These are phyloP conservation scores for Lachnum nothofagi DNA, from an alignment of 2,329 filamentous ascomycete species.

Conservation along the genomic window DNA sequence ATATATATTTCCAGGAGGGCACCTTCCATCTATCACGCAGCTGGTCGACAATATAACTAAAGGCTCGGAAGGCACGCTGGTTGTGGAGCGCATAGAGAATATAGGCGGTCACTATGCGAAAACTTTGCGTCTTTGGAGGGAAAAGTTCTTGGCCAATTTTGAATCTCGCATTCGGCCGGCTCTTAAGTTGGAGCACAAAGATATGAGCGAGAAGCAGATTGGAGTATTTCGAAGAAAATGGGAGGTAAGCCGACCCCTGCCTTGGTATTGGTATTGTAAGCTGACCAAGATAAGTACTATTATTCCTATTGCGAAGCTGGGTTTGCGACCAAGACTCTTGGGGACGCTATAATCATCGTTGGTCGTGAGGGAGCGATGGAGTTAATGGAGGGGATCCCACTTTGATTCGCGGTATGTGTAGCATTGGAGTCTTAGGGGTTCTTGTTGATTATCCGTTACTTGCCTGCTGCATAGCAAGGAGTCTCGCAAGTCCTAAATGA, in stretches of 20 bases:
- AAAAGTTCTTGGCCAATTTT: conserved; percentile 61
- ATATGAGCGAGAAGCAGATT: conserved; percentile 56
- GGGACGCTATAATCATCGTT: conserved; percentile 68
- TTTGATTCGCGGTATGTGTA: conserved; percentile 37
- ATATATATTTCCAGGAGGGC: conserved; percentile 76
- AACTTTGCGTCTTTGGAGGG: conserved; percentile 62
- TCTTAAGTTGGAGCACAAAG: conserved; percentile 51
- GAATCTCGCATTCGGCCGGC: conserved; percentile 55
- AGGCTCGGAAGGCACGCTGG: conserved; percentile 55
- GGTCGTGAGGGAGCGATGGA: conserved; percentile 48
- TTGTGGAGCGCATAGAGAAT: conserved; percentile 64
- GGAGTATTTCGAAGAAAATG: conserved; percentile 67
- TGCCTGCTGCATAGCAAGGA: conserved; percentile 9
- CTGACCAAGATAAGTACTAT: conserved; percentile 52
- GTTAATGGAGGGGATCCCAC: conserved; percentile 65
- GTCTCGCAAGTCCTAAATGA: not conserved
- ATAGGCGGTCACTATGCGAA: conserved; percentile 71
- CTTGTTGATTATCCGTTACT: not conserved
- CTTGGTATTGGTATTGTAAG: not conserved
- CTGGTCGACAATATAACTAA: conserved; percentile 54
- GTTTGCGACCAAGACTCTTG: conserved; percentile 65
- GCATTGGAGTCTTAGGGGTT: conserved; percentile 5
- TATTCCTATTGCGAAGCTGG: conserved; percentile 72
- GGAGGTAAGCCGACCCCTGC: conserved; percentile 45
- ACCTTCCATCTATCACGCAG: conserved; percentile 56